Evolutionary conservation across 2,329 filamentous ascomycete genomes (phyloP).

Genomic region (Penicillium psychrosexuale): DNA sequence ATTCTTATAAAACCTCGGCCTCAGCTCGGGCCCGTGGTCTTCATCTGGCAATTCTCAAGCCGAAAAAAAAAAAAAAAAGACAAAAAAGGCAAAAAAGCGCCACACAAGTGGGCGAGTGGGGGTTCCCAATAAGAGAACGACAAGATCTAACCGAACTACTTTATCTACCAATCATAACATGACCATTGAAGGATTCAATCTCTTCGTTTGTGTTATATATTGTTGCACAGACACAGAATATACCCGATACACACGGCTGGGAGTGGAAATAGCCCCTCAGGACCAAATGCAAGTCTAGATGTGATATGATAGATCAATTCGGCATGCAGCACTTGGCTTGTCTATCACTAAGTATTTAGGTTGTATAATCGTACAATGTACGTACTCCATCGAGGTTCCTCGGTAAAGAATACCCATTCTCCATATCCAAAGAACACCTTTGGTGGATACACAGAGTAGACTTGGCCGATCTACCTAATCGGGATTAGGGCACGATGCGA

Average conservation of each 20-base stretch:
- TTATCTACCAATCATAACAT: slow-evolving; percentile 1
- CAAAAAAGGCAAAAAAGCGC: neutral
- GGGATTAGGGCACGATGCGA: neutral
- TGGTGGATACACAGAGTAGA: neutral
- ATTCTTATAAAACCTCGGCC: neutral
- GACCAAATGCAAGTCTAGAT: neutral
- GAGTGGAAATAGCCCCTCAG: slow-evolving; percentile 1
- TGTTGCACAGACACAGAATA: neutral
- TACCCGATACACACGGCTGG: neutral
- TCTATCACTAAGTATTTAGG: neutral
- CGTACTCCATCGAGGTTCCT: neutral
- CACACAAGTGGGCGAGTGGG: neutral
- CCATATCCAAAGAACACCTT: neutral
- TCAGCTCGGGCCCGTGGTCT: neutral
- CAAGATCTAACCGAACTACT: neutral
- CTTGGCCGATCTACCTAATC: slow-evolving; percentile 5
- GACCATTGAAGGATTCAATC: neutral
- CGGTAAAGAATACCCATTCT: neutral
- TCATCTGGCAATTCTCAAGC: neutral
- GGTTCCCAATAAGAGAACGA: neutral
- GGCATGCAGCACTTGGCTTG: neutral
- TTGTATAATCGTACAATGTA: neutral
- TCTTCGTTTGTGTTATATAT: neutral
- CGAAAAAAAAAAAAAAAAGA: neutral
- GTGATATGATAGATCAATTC: slow-evolving; percentile 1